Conservation (phyloP, 2,329 filamentous ascomycete species). For the Aspergillus sp. region DNA sequence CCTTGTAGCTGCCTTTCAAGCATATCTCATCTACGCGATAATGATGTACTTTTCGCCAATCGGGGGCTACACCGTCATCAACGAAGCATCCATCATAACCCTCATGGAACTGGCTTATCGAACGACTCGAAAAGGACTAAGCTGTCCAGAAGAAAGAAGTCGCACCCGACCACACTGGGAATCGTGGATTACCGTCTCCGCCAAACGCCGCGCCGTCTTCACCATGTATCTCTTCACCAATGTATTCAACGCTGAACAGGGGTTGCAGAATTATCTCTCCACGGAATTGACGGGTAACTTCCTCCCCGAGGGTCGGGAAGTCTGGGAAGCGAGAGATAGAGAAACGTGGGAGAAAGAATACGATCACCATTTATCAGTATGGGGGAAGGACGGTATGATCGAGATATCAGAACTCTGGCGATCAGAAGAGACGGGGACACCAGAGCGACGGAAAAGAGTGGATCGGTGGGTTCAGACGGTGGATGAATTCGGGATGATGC, state of each 20-base stretch:
- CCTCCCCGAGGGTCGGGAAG: conserved; percentile 35
- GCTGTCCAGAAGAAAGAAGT: conserved; percentile 39
- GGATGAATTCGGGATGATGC: conserved; percentile 52
- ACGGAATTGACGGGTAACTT: conserved; percentile 45
- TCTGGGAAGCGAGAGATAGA: conserved; percentile 42
- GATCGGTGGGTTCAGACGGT: conserved; percentile 48
- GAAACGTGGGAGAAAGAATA: conserved; percentile 43
- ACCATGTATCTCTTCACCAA: conserved; percentile 53
- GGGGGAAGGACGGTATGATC: conserved; percentile 35
- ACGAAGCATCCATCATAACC: conserved; percentile 44
- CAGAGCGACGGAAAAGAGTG: conserved; percentile 33
- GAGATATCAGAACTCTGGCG: conserved; percentile 51
- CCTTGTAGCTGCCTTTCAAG: conserved; percentile 47
- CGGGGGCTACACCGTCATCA: conserved; percentile 20
- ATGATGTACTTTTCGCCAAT: conserved; percentile 42
- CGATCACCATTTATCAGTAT: conserved; percentile 38
- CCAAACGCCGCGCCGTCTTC: conserved; percentile 50
- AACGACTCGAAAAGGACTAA: conserved; percentile 37
- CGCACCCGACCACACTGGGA: conserved; percentile 46
- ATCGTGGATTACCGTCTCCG: conserved; percentile 49
- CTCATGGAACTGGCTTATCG: conserved; percentile 48
- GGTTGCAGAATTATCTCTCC: conserved; percentile 45
- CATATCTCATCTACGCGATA: conserved; percentile 51
- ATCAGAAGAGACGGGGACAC: conserved; percentile 26
- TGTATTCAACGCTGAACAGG: conserved; percentile 41